A percentile compares a stretch with the other conserved stretches of the same genome.
Conservation (phyloP, 192 early-diverging fungal species). For the Geranomyces michiganensis region DNA sequence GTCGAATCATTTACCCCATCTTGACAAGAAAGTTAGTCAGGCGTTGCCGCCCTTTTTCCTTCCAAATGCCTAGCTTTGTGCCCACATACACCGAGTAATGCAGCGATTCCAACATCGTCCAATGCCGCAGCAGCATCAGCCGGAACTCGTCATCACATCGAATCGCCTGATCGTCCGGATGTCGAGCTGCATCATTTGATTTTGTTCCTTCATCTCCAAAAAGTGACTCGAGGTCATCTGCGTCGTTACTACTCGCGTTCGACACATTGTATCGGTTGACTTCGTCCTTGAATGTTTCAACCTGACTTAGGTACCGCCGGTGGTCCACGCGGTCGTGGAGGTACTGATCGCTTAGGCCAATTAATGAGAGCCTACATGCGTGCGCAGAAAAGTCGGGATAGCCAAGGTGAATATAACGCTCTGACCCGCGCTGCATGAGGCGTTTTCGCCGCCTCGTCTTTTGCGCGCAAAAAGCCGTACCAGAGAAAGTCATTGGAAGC, state of each 20-base stretch:
- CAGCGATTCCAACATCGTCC: conserved; percentile 89
- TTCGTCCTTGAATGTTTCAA: conserved; percentile 69
- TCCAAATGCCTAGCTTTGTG: conserved; percentile 87
- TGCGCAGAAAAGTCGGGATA: background rate
- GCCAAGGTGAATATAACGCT: too few relatives aligned
- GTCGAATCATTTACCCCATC: conserved; percentile 73
- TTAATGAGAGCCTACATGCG: conserved; percentile 73
- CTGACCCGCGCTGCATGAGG: too few relatives aligned
- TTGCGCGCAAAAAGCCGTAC: conserved; percentile 46
- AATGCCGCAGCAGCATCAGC: conserved; percentile 87
- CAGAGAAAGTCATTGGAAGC: conserved; percentile 76
- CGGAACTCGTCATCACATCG: conserved; percentile 75
- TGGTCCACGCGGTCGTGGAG: conserved; percentile 72
- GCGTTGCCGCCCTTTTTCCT: conserved; percentile 74
- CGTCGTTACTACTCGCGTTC: background rate
- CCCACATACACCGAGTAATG: conserved; percentile 86
- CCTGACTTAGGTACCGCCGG: conserved; percentile 64
- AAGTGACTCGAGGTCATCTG: conserved; percentile 30
- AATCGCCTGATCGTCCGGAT: conserved; percentile 59
- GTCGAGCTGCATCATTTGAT: conserved; percentile 1
- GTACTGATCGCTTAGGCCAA: conserved; percentile 80
- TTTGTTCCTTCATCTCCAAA: conserved; percentile 12
- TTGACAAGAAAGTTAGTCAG: conserved; percentile 85
- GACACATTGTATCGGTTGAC: conserved; percentile 60
- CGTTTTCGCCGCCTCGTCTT: background rate